A percentile compares a stretch with the other conserved stretches of the same genome.
These are phyloP conservation scores for Pseudozyma hubeiensis DNA, from an alignment of 1,284 basidiomycete genomes.

Conservation along the genomic window DNA sequence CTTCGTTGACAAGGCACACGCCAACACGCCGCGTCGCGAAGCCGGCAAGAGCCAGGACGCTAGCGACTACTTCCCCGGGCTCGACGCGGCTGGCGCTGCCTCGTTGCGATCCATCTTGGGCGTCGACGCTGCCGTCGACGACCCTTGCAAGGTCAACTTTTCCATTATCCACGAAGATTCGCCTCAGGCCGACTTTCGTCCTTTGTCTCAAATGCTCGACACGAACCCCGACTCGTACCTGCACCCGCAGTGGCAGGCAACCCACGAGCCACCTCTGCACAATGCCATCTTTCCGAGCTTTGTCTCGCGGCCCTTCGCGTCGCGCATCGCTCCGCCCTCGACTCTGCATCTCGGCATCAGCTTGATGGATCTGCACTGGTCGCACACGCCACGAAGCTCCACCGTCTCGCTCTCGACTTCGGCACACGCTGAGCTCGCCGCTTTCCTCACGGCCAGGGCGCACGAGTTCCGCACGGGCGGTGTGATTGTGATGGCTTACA, in stretches of 20 bases:
- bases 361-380: slow-evolving; percentile 70
- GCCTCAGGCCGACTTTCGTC: slow-evolving; percentile 66
- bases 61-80: slow-evolving; percentile 36
- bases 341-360: slow-evolving; percentile 68
- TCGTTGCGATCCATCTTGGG: slow-evolving; percentile 42
- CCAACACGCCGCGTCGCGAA: slow-evolving; percentile 26
- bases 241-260: slow-evolving; percentile 61
- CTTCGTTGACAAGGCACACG: slow-evolving; percentile 50
- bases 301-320: slow-evolving; percentile 66
- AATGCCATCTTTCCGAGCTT: slow-evolving; percentile 66
- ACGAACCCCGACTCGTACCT: slow-evolving; percentile 63
- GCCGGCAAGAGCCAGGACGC: slow-evolving; percentile 19
- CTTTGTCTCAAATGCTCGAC: slow-evolving; percentile 62
- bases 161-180: slow-evolving; percentile 68
- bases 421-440: slow-evolving; percentile 69
- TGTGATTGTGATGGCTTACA: slow-evolving; percentile 68
- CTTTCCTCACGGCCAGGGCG: slow-evolving; percentile 68
- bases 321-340: slow-evolving; percentile 66
- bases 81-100: slow-evolving; percentile 27
- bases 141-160: slow-evolving; percentile 60
- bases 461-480: slow-evolving; percentile 69
- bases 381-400: slow-evolving; percentile 63
- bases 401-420: slow-evolving; percentile 63
- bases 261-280: slow-evolving; percentile 57
- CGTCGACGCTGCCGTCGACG: slow-evolving; percentile 27